phyloP scores from a whole-genome alignment of 2,329 filamentous ascomycete species.

The Neurospora sp. region DNA sequence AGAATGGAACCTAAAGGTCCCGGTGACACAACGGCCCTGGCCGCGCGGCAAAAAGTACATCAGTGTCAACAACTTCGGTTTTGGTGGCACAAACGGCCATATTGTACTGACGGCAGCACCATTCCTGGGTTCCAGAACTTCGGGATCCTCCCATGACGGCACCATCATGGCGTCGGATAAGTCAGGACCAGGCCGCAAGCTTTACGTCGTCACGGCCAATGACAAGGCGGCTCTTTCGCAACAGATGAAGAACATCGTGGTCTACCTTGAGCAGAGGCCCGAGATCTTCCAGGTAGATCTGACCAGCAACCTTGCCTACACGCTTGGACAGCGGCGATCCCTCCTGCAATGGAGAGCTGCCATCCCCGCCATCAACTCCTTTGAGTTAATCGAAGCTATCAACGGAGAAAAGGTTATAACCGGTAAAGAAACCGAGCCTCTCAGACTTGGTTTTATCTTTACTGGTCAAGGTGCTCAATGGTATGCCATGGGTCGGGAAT shows the following conservation, averaged over 20 bases:
- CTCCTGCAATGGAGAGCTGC: constrained; percentile 34
- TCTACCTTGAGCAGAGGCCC: constrained; percentile 32
- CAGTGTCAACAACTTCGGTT: constrained; percentile 41
- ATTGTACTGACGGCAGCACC: constrained; percentile 30
- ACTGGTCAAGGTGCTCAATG: constrained; percentile 33
- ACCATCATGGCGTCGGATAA: constrained; percentile 10
- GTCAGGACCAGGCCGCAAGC: constrained; percentile 21
- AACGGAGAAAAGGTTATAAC: constrained; percentile 27
- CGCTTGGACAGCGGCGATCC: constrained; percentile 34
- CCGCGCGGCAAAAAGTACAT: constrained; percentile 39
- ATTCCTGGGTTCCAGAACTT: constrained; percentile 21
- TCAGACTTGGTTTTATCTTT: constrained; percentile 31
- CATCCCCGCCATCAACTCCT: constrained; percentile 32
- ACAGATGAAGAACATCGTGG: constrained; percentile 29
- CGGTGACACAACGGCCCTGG: constrained; percentile 34
- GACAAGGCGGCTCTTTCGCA: constrained; percentile 28
- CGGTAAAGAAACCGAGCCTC: constrained; percentile 27
- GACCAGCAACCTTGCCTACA: constrained; percentile 38
- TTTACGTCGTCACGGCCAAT: constrained; percentile 35
- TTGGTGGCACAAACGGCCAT: constrained; percentile 36
- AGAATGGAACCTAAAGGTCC: constrained; percentile 40
- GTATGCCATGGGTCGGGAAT: constrained; percentile 32
- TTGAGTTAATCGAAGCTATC: constrained; percentile 34
- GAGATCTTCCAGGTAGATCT: constrained; percentile 35
- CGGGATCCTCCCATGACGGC: constrained; percentile 23